phyloP scores from a whole-genome alignment of 345 rosid species.

The Luvunga scandens region DNA sequence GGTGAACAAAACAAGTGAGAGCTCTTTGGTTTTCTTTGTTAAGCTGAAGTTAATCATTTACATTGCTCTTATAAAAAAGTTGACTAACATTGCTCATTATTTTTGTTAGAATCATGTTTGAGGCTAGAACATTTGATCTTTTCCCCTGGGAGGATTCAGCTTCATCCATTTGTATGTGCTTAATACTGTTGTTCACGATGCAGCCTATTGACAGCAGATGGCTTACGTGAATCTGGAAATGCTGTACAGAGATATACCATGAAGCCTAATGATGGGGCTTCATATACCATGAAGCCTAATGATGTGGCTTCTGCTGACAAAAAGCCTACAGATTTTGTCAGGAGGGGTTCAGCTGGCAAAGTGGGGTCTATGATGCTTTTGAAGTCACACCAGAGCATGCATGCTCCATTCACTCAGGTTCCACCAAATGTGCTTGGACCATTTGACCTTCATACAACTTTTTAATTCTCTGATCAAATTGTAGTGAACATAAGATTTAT shows the following conservation, averaged over 20 bases:
- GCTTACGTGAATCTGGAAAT: slow-evolving; percentile 23
- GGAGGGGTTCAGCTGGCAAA: slow-evolving; percentile 89
- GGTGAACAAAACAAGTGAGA: slow-evolving; percentile 94
- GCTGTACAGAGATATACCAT: slow-evolving; percentile 14
- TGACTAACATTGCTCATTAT: not conserved
- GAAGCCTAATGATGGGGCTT: slow-evolving; percentile 32
- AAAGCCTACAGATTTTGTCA: slow-evolving; percentile 38
- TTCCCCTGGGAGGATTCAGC: not conserved
- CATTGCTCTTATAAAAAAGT: not conserved
- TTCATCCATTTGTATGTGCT: not conserved
- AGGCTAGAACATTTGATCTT: not conserved
- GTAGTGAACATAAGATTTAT: not conserved
- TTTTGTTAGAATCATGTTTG: not conserved
- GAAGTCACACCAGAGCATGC: slow-evolving; percentile 74
- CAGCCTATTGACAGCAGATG: slow-evolving; percentile 35
- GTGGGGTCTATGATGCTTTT: slow-evolving; percentile 86
- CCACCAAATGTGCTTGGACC: slow-evolving; percentile 16
- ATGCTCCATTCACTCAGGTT: slow-evolving; percentile 97
- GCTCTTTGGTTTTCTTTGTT: slow-evolving; percentile 58
- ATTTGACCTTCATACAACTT: not conserved
- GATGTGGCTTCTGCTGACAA: slow-evolving; percentile 29
- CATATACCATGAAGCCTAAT: slow-evolving; percentile 31
- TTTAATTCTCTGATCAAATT: not conserved
- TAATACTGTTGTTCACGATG: slow-evolving; percentile 13
- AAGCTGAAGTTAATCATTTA: slow-evolving; percentile 14